Evolutionary conservation across 2,329 filamentous ascomycete species (phyloP), one percentile per base, ranked within the genome.

Genomic region (Pseudogymnoascus verrucosus): DNA sequence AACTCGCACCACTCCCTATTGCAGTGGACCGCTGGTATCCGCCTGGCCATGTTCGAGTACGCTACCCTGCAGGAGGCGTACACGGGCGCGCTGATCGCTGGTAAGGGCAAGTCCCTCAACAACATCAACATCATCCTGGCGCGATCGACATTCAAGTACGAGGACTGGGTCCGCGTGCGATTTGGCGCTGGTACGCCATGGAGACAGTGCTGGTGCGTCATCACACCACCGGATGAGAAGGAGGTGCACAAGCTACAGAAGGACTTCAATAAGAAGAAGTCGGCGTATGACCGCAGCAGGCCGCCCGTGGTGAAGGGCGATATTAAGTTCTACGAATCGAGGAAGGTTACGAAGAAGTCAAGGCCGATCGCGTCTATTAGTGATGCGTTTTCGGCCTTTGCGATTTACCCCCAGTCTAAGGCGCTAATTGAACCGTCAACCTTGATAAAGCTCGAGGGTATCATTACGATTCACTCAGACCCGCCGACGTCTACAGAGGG

Each of bases 131-230:
- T 87, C 26, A 93, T 99, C 68, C 89, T 98, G 83, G 91, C 96
- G 69, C 86, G 90, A 59, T 84, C 89, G 19, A 87, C 83, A 64
- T 84, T 90, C 69, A 88, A 87, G 69, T 85, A 90, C 42, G 92
- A 96, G 74, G 92, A 96, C 72, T 99, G 95, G 95, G 92, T 93
- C 16, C 84, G 95, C 67, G 95, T 99, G 61, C 84, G 95, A 65
- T 99, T 99, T 71, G 95, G 95, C 42, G 93, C 95, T 34, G 95
- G 95, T 57, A 96, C 95, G 8, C 93, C 93, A 0, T 99, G 95
- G 95, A 87, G 90, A 72, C 88, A 93, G 40, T 99, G 93, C 76
- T 99, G 93, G 93, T 97, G 93, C 75, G 93, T 98, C 62, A 90
- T 98, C 64, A 85, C 86, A 5, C 95, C 93, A 2, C 93, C 95